phyloP scores from a whole-genome alignment of 306 rosid genomes.

The Lablab purpureus region DNA sequence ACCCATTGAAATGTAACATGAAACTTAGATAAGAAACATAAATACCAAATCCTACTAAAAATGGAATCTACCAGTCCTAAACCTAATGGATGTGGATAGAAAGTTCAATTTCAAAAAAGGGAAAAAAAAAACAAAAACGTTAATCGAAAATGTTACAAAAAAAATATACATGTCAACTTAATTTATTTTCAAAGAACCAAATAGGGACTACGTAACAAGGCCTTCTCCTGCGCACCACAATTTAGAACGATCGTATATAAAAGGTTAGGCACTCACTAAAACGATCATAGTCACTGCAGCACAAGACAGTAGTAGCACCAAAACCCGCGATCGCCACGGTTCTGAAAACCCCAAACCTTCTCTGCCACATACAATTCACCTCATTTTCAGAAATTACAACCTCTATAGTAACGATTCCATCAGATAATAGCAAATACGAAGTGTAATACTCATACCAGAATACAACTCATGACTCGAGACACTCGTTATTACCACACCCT shows the following conservation, averaged over 20 bases:
- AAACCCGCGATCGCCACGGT: slow-evolving; percentile 54
- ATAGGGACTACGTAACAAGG: not conserved
- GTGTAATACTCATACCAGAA: slow-evolving; percentile 43
- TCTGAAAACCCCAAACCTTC: slow-evolving; percentile 37
- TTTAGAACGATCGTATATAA: not conserved
- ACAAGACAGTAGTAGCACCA: slow-evolving; percentile 56
- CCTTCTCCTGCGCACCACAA: not conserved
- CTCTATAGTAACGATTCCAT: not conserved
- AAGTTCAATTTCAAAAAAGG: too few relatives aligned
- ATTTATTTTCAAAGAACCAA: not conserved
- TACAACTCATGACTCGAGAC: slow-evolving; percentile 47
- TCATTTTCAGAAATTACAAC: not conserved
- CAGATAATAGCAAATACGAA: not conserved
- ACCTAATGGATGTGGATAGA: too few relatives aligned
- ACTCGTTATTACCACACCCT: not conserved
- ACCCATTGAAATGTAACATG: too few relatives aligned
- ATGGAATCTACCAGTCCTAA: too few relatives aligned
- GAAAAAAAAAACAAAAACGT: too few relatives aligned
- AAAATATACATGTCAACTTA: too few relatives aligned
- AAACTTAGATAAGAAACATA: too few relatives aligned
- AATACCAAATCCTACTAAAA: too few relatives aligned
- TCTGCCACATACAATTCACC: slow-evolving; percentile 48
- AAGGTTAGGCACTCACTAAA: slow-evolving; percentile 46
- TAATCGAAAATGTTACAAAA: too few relatives aligned
- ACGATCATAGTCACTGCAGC: slow-evolving; percentile 13